A percentile compares a stretch with the other conserved stretches of the same genome.
Evolutionary conservation across 768 basidiomycete species (phyloP).

Genomic region (Neoboletus magnificus): DNA sequence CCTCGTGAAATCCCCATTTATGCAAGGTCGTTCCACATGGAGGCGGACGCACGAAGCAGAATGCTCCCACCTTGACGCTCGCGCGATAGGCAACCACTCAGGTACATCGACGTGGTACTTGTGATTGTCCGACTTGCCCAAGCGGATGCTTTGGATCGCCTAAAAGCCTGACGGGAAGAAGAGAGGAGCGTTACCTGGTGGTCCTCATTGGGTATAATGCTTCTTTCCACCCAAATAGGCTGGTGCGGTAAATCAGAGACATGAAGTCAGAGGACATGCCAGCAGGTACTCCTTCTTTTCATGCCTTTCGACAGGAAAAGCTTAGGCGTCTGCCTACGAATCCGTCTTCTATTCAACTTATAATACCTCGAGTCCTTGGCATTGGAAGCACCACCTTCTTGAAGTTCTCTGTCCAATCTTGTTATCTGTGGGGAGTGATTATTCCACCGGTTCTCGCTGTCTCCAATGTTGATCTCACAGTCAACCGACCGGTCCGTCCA

Average conservation of each 20-base stretch:
- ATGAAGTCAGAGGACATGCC: not conserved
- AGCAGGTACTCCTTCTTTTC: not conserved
- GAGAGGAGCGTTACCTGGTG: not conserved
- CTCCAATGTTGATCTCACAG: not conserved
- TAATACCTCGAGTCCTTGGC: not conserved
- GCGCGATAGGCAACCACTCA: not conserved
- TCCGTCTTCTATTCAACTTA: not conserved
- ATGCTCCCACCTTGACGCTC: not conserved
- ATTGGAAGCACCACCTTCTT: not conserved
- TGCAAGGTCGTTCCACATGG: not conserved
- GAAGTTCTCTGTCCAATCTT: not conserved
- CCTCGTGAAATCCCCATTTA: constrained; percentile 1
- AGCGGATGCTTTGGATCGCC: not conserved
- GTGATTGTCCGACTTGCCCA: no score
- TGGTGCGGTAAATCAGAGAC: not conserved
- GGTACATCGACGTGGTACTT: not conserved
- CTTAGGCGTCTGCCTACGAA: not conserved
- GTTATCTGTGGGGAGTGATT: not conserved
- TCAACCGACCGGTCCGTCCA: not conserved
- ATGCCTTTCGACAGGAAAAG: not conserved
- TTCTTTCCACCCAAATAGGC: not conserved
- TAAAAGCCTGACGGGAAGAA: not conserved
- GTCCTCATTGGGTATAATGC: not conserved
- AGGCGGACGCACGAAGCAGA: not conserved
- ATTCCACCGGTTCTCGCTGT: not conserved